Evolutionary conservation across 2,329 filamentous ascomycete species (phyloP).

Genomic region (Purpureocillium takamizusanense): DNA sequence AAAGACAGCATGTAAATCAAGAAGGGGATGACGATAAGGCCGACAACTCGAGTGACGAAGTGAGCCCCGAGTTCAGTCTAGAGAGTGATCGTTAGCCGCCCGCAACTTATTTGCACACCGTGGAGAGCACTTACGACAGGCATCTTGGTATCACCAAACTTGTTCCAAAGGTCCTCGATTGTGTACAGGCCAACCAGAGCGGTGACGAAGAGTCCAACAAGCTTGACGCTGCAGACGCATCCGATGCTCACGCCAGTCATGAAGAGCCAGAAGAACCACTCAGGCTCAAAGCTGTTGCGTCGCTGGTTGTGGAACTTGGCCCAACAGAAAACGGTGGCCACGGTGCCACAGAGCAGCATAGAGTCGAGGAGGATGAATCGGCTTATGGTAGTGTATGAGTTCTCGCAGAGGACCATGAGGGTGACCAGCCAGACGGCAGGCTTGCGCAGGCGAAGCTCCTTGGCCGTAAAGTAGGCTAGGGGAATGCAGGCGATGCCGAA

Average conservation of each 20-base stretch:
- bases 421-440: slow-evolving; percentile 92
- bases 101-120: background rate
- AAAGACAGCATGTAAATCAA: slow-evolving; percentile 95
- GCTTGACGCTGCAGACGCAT: slow-evolving; percentile 97
- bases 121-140: slow-evolving; percentile 50
- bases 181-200: slow-evolving; percentile 94
- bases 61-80: slow-evolving; percentile 64
- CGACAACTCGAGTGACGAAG: slow-evolving; percentile 68
- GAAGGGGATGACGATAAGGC: slow-evolving; percentile 80
- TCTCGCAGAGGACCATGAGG: slow-evolving; percentile 96
- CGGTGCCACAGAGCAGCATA: slow-evolving; percentile 98
- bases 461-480: slow-evolving; percentile 89
- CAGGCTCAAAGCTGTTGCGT: slow-evolving; percentile 72
- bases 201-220: slow-evolving; percentile 93
- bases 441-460: slow-evolving; percentile 77
- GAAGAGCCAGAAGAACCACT: slow-evolving; percentile 94
- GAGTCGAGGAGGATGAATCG: slow-evolving; percentile 97
- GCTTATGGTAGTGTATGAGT: slow-evolving; percentile 98
- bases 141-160: slow-evolving; percentile 92
- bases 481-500: slow-evolving; percentile 92
- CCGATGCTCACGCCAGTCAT: slow-evolving; percentile 92
- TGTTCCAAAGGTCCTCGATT: slow-evolving; percentile 92
- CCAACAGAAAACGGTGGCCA: slow-evolving; percentile 95
- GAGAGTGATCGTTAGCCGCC: slow-evolving; percentile 8
- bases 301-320: slow-evolving; percentile 89